Evolutionary conservation across 2,329 filamentous ascomycete genomes (phyloP).

Genomic region (Fusarium coffeatum): DNA sequence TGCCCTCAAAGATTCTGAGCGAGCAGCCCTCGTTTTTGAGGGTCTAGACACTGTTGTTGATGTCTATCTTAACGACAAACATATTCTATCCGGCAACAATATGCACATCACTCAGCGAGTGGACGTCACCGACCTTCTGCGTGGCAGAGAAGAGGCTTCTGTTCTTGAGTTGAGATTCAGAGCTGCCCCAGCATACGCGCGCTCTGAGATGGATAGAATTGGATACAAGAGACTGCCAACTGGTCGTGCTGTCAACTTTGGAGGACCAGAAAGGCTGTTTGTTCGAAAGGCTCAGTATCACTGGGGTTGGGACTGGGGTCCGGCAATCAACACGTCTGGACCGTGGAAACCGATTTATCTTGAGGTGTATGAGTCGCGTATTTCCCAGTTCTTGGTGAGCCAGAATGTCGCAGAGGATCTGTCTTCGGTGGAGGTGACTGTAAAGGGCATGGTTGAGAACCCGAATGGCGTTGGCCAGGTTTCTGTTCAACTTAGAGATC

Average conservation of each 20-base stretch:
- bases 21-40: not conserved
- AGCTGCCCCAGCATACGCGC: constrained; percentile 4
- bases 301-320: constrained; percentile 28
- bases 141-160: fast-evolving
- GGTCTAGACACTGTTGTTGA: constrained; percentile 12
- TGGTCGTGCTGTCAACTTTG: not conserved
- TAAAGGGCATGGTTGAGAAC: not conserved
- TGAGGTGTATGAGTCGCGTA: not conserved
- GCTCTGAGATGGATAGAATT: not conserved
- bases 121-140: not conserved
- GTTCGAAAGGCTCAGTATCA: constrained; percentile 13
- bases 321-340: not conserved
- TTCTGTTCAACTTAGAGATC: too few species aligned
- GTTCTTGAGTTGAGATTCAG: not conserved
- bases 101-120: not conserved
- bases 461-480: fast-evolving
- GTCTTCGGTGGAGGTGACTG: not conserved
- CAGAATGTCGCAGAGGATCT: not conserved
- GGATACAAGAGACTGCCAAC: not conserved
- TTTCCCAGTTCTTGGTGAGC: not conserved
- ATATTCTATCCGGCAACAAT: constrained; percentile 6
- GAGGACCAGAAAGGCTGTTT: constrained; percentile 1
- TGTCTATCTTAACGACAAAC: not conserved
- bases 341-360: constrained; percentile 5
- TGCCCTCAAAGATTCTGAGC: fast-evolving